Conservation (phyloP, 225 moss, liverwort and hornwort species). For the Pleurozium schreberi region DNA sequence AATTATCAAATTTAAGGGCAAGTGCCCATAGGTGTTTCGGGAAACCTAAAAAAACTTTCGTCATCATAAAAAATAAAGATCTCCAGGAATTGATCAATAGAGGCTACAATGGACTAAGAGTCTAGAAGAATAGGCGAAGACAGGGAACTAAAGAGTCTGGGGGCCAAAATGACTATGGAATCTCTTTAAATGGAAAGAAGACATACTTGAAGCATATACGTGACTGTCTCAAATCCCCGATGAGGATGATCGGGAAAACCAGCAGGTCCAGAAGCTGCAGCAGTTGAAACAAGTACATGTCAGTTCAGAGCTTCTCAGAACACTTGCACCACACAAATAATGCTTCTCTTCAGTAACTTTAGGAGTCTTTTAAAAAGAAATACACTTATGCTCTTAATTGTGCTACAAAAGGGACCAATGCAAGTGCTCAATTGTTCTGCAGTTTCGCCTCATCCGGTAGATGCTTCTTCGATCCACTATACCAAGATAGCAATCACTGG, state of each 20-base stretch:
- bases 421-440: constrained; percentile 39
- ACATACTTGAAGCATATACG: constrained; percentile 80
- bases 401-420: constrained; percentile 7
- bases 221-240: constrained; percentile 87
- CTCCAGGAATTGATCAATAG: neutral
- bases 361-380: neutral
- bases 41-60: neutral
- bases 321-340: neutral
- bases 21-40: too few species aligned
- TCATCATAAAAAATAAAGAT: neutral
- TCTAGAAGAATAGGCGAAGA: neutral
- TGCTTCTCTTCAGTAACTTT: neutral
- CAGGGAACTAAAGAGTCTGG: neutral
- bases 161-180: neutral
- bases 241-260: constrained; percentile 97
- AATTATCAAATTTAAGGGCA: neutral
- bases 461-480: constrained; percentile 38
- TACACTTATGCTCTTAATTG: neutral
- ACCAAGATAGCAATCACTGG: neutral
- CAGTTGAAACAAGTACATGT: neutral
- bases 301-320: neutral
- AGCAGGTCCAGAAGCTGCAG: constrained; percentile 69
- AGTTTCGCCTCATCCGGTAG: constrained; percentile 11
- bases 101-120: neutral
- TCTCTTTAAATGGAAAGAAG: neutral